Conservation (phyloP, 768 basidiomycete genomes). For the Tricholoma sp. region DNA sequence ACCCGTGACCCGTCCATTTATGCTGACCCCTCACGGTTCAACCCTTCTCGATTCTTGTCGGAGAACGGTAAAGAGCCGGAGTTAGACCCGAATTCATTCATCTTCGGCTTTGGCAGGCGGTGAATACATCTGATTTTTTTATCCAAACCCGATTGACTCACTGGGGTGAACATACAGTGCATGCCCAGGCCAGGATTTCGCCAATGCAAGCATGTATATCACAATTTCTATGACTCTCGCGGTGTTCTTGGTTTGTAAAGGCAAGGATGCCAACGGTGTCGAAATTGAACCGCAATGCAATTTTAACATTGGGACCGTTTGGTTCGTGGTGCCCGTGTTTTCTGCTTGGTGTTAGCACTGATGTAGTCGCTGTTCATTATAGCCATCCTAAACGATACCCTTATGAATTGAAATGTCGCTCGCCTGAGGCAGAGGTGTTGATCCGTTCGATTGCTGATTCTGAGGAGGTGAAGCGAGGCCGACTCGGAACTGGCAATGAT, state of each 20-base stretch:
- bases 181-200: slow-evolving; percentile 27
- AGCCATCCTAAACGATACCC: neutral
- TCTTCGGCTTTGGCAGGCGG: slow-evolving; percentile 46
- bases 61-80: slow-evolving; percentile 18
- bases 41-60: slow-evolving; percentile 34
- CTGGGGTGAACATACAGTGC: slow-evolving; percentile 1
- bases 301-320: slow-evolving; percentile 17
- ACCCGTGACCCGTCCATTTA: slow-evolving; percentile 19
- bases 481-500: neutral
- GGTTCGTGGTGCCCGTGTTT: slow-evolving; percentile 7
- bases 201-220: slow-evolving; percentile 23
- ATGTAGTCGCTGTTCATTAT: neutral
- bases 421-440: neutral
- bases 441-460: neutral
- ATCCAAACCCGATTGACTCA: neutral
- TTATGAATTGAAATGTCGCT: neutral
- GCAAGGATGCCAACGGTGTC: slow-evolving; percentile 16
- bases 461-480: neutral
- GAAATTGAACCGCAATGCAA: slow-evolving; percentile 29
- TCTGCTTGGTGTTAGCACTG: neutral
- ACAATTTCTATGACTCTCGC: slow-evolving; percentile 22
- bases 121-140: slow-evolving; percentile 2
- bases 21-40: slow-evolving; percentile 22
- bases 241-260: slow-evolving; percentile 21
- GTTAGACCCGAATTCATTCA: slow-evolving; percentile 30